Percentiles rank a stretch among this genome's conserved stretches.
These are phyloP conservation scores for Yamadazyma jaroonii DNA, from an alignment of 1,139 yeast species.

Conservation along the genomic window DNA sequence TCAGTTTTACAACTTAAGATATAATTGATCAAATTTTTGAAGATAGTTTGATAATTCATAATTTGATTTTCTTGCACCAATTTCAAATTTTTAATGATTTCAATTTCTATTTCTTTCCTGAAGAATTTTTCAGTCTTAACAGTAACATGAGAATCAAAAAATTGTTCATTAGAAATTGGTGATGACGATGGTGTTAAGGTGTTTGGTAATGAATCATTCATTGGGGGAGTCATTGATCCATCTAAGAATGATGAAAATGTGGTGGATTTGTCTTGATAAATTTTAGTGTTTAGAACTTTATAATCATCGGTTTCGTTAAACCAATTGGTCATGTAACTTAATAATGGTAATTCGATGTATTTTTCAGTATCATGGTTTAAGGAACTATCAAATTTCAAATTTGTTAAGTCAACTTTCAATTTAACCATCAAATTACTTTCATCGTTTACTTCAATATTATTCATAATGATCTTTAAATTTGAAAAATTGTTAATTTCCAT, in stretches of 20 bases:
- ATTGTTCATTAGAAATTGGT: background rate
- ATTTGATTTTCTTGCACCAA: conserved; percentile 6
- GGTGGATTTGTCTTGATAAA: conserved; percentile 12
- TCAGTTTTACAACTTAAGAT: conserved; percentile 2
- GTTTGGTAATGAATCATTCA: conserved; percentile 5
- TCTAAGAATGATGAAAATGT: conserved; percentile 9
- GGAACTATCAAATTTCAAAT: conserved; percentile 12
- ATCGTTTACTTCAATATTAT: conserved; percentile 11
- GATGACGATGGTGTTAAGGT: conserved; percentile 1
- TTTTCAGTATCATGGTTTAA: conserved; percentile 11
- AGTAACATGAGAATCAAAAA: background rate
- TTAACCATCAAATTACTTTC: conserved; percentile 14
- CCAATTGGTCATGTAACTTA: conserved; percentile 16
- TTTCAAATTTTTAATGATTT: conserved; percentile 12
- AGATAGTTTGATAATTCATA: conserved; percentile 4
- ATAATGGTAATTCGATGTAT: conserved; percentile 14
- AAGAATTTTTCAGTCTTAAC: conserved; percentile 5
- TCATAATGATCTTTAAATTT: conserved; percentile 13
- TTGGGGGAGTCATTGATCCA: conserved; percentile 16
- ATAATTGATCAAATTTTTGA: conserved; percentile 7
- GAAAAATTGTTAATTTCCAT: conserved; percentile 15
- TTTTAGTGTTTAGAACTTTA: conserved; percentile 13
- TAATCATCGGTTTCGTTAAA: conserved; percentile 17
- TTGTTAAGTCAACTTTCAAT: conserved; percentile 12
- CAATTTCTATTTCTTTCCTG: conserved; percentile 14